phyloP scores from a whole-genome alignment of 306 rosid species.

The Cicer judaicum region DNA sequence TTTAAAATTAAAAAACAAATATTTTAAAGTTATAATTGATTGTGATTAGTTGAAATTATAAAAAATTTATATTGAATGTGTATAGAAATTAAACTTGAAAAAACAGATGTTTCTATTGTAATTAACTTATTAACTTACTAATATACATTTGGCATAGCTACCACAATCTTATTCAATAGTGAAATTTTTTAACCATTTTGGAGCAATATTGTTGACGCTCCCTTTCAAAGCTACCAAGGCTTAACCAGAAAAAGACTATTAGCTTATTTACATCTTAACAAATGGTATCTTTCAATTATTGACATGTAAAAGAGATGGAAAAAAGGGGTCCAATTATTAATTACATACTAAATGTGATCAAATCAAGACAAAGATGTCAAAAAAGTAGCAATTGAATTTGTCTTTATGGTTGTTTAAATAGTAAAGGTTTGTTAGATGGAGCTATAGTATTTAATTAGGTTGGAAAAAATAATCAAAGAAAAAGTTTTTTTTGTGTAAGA shows the following conservation, averaged over 20 bases:
- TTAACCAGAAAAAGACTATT: slow-evolving; percentile 22
- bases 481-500: slow-evolving; percentile 35
- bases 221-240: slow-evolving; percentile 1
- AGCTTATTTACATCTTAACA: slow-evolving; percentile 18
- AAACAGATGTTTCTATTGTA: neutral
- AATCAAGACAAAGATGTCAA: slow-evolving; percentile 46
- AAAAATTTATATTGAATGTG: fast-evolving
- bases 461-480: slow-evolving; percentile 40
- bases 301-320: slow-evolving; percentile 29
- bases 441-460: slow-evolving; percentile 25
- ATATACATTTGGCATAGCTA: slow-evolving; percentile 9
- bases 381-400: slow-evolving; percentile 27
- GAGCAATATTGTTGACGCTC: slow-evolving; percentile 7
- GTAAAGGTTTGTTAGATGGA: slow-evolving; percentile 5
- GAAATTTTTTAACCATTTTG: slow-evolving; percentile 29
- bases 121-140: neutral
- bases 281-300: slow-evolving; percentile 28
- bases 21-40: too few species aligned
- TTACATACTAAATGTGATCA: slow-evolving; percentile 34
- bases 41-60: too few species aligned
- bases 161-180: slow-evolving; percentile 34
- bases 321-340: slow-evolving; percentile 6
- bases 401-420: slow-evolving; percentile 40
- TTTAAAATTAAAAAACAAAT: too few species aligned
- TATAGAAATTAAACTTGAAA: too few species aligned